Evolutionary conservation across 257 asterid genomes (phyloP), one percentile per base, ranked within the genome.

Genomic region (Solanum ossicruentum): DNA sequence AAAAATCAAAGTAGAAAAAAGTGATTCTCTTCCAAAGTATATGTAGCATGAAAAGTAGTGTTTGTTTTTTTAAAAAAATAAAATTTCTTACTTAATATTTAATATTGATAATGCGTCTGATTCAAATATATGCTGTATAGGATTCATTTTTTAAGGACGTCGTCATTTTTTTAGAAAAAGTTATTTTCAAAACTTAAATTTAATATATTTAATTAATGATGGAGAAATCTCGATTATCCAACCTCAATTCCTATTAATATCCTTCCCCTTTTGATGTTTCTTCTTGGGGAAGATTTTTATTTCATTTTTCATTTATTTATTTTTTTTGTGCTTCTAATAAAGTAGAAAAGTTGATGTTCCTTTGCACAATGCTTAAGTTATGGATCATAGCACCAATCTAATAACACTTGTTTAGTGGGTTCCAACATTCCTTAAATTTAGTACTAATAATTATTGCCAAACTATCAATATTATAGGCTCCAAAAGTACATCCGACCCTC

Each of bases 21-120:
- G 84, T 65, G 81, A 72, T 83, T 88, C 88, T 88, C 16, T 36
- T 91, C 89, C 91, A 85, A 90, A 90, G 89, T 89, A 86, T 89
- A 86, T 91, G 86, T 72, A 84, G 87, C 94, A 94, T 94, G 82
- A 90, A 94, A 91, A 89, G 90, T 84, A 84, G 92, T 86, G 92
- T 88, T 84, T 45, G 36, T 18, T 8, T 84, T 85, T 84, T 23
- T 55, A 1, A 4, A 36, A 36, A 36, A 36, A 36, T 36, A 36
- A 36, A 36, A 36, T 20, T 56, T 55, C 8, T 1, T 3, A 3
- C 12, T 0, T 1, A 20, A 1, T 3, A 1, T 58, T 20, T 3
- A 26, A 4, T 58, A 58, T 9, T 1, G 1, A 9, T 0, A 58
- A 11, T 57, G 3, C 3, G n/a, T 3, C 1, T 3, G 20, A 57